A percentile compares a stretch with the other conserved stretches of the same genome.
These are phyloP conservation scores for Neurospora terricola DNA, from an alignment of 495 filamentous ascomycete species.

Conservation along the genomic window DNA sequence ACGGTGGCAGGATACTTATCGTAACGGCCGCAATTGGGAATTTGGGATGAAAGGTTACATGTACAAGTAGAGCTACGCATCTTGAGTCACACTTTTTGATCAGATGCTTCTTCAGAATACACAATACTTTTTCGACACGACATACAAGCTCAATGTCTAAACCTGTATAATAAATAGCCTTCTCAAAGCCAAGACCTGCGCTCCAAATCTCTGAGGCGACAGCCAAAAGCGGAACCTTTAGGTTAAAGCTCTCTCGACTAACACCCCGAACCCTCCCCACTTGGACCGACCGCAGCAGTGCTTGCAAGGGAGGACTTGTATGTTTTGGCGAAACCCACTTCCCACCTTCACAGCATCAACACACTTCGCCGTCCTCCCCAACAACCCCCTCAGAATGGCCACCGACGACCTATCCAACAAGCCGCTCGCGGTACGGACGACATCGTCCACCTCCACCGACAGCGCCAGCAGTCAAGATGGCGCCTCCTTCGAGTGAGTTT, in stretches of 20 bases:
- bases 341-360: slow-evolving; percentile 10
- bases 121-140: not conserved
- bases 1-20: not conserved
- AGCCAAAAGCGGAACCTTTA: not conserved
- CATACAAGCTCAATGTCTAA: not conserved
- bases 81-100: not conserved
- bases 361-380: slow-evolving; percentile 2
- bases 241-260: not conserved
- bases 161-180: not conserved
- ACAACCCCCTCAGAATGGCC: slow-evolving; percentile 8
- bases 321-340: slow-evolving; percentile 17
- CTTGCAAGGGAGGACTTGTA: slow-evolving; percentile 3
- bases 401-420: slow-evolving; percentile 5
- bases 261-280: not conserved
- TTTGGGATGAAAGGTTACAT: not conserved
- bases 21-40: not conserved
- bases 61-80: not conserved
- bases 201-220: not conserved
- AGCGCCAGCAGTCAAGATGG: slow-evolving; percentile 6
- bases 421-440: not conserved
- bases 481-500: slow-evolving; percentile 18
- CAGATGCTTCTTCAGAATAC: not conserved
- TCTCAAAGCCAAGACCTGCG: not conserved
- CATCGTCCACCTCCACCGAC: not conserved
- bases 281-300: not conserved